Percentiles rank a stretch among this genome's conserved stretches.
phyloP scores from a whole-genome alignment of 768 basidiomycete species.

The Hortiboletus flavorubellus region DNA sequence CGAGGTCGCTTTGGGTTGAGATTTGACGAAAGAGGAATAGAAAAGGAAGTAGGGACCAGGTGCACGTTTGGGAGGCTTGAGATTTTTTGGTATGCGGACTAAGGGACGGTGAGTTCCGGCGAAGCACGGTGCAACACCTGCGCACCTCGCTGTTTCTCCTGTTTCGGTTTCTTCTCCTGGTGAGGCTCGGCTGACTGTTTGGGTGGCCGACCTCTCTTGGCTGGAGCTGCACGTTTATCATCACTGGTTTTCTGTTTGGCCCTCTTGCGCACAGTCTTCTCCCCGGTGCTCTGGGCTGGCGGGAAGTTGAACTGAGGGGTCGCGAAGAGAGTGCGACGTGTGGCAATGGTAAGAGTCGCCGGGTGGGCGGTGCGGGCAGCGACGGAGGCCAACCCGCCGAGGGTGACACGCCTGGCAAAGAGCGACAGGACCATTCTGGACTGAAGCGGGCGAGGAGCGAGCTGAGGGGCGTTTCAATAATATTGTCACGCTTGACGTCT shows the following conservation, averaged over 20 bases:
- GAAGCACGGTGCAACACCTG: not conserved
- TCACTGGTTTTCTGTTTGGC: not conserved
- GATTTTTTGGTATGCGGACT: conserved; percentile 15
- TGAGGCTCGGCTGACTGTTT: not conserved
- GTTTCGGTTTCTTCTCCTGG: not conserved
- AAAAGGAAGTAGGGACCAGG: conserved; percentile 27
- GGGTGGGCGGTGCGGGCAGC: not conserved
- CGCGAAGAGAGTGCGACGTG: conserved; percentile 28
- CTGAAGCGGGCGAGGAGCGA: not conserved
- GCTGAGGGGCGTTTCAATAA: not conserved
- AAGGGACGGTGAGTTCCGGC: conserved; percentile 4
- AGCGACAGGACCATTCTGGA: conserved; percentile 15
- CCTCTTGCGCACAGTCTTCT: conserved; percentile 1
- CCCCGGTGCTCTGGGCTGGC: not conserved
- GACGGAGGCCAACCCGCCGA: not conserved
- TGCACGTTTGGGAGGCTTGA: conserved; percentile 30
- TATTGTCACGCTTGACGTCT: conserved; percentile 13
- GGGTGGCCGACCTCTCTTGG: conserved; percentile 8
- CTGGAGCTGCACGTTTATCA: not conserved
- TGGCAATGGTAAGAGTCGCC: not conserved
- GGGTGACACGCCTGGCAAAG: conserved; percentile 7
- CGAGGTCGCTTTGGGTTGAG: not conserved
- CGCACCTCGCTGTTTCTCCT: conserved; percentile 16
- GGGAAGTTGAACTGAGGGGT: conserved; percentile 18
- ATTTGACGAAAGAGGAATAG: conserved; percentile 13